Base-by-base conservation (phyloP, 2,329 filamentous ascomycete species). In the Xylariaceae sp. region DNA sequence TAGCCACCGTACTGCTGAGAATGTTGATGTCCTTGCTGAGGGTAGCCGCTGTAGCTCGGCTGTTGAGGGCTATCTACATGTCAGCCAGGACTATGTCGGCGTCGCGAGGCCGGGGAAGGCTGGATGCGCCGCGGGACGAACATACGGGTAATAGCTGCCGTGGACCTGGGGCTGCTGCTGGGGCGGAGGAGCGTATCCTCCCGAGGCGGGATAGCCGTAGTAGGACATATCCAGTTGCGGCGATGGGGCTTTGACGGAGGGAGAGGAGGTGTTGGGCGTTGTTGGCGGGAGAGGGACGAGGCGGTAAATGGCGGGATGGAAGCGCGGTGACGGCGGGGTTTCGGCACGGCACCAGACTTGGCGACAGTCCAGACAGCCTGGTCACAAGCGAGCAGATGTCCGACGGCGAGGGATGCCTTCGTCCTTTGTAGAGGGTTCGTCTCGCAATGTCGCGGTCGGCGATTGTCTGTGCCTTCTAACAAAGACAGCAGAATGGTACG, bases 41-140 rank as follows among this genome's bases (percentile, higher is more conserved):
- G 73, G 44, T 75, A 73, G 49, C 75, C 73, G 64, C 81, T 80
- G 52, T 71, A 71, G 63, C 70, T 71, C 58, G 82, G 83, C 48
- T 65, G 67, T 44, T 73, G 75, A 51, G 75, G 73, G 7, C 22
- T 28, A 28, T 28, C 22, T 28, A 28, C 22, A 28, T 28, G 22
- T 28, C 22, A 28, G 22, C 22, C 22, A 28, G 22, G 22, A 28
- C 22, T 28, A 28, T 7, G 22, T 28, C 22, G 22, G 22, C 22
- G 7, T 28, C 22, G 22, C 7, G 22, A 18, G 71, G 71, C 51
- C 73, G 74, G 55, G 31, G 34, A 49, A 16, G 53, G 52, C 56
- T 63, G 44, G 50, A 42, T 42, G 19, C 7, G 49, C 41, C n/a
- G 45, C 33, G 42, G 34, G 40, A 31, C 42, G 42, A 52, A 46